Evolutionary conservation across 768 basidiomycete species (phyloP), one percentile per base, ranked within the genome.

Genomic region (Clathrus columnatus): DNA sequence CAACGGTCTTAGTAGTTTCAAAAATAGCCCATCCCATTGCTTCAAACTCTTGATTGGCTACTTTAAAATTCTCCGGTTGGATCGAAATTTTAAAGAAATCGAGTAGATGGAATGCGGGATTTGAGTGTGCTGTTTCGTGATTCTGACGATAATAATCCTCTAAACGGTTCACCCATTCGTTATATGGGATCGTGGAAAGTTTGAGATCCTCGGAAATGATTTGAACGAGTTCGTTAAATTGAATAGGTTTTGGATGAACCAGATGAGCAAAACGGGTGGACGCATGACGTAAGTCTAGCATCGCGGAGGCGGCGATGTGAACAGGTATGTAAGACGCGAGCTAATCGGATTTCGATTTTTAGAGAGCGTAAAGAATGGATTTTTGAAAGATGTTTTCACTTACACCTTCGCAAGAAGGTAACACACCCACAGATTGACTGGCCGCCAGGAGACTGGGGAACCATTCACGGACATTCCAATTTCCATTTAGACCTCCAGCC

Each of bases 201-300:
- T 51, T 29, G 23, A 67, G 57, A 6, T 50, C 42, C 18, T 51
- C 48, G 0, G 66, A 58, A 14, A 62, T 52, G n/a, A 48, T 53
- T 2, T n/a, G 23, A 32, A 66, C 53, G 30, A 65, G 45, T 5
- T 48, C 11, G n/a, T 57, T 47, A 58, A 63, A 65, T 1, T 62
- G 24, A 10, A 70, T 58, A 1, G 69, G 68, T 10, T 61, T 64
- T 0, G 74, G 73, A 61, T 74, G 72, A 1, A 71, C 70, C 11
- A 74, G 49, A 59, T 75, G 73, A 26, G 71, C 57, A 4, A 64
- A 64, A 21, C 57, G 52, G 1, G 69, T 67, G 0, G 55, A 56
- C 8, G 50, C 45, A 6, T 61, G 7, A 11, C 20, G 21, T 14
- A 42, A 5, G 7, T 41, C 50, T n/a, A 36, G 14, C 7, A 50